Evolutionary conservation across 768 basidiomycete species (phyloP), one percentile per base, ranked within the genome.

Genomic region (Rhizopogon rudus): DNA sequence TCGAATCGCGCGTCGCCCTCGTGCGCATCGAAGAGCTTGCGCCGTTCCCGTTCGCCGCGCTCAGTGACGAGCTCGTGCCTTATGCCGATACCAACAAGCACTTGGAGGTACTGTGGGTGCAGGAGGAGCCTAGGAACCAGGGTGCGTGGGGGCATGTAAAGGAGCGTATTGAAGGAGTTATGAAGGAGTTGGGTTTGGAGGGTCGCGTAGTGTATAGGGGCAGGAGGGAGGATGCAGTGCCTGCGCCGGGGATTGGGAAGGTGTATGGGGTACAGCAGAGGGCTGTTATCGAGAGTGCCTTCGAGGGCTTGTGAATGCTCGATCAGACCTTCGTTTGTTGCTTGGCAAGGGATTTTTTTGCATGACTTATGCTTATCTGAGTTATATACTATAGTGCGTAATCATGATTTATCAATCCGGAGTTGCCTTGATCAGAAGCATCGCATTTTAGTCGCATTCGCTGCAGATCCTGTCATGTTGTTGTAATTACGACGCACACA

Each of bases 51-150:
- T 93, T 91, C 67, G 54, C 65, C 0, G 72, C 73, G 22, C 71
- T 94, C 0, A 64, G 67, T 3, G 62, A 73, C 3, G 73, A 73
- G 1, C 68, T 95, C 33, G 46, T 60, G 40, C 59, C 67, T 3
- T 91, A 89, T 62, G 44, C 63, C 0, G 56, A 64, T 16, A 77
- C 70, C 0, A 77, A 83, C 51, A 64, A 80, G 33, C 41, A 29
- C n/a, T 31, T 46, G 1, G 69, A 60, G 28, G 70, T 60, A 61
- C 44, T 79, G 7, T 96, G 88, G 84, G 74, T 91, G 16, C 93
- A 97, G 66, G 93, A 95, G 64, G 93, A 95, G 65, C 86, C 93
- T 3, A 81, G 75, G 65, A 96, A 97, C 65, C 93, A 95, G 68
- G 93, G 93, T 2, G 82, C 87, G 2, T 94, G 79, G 75, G 67